Evolutionary conservation across 768 basidiomycete genomes (phyloP).

Genomic region (Imleria badia): DNA sequence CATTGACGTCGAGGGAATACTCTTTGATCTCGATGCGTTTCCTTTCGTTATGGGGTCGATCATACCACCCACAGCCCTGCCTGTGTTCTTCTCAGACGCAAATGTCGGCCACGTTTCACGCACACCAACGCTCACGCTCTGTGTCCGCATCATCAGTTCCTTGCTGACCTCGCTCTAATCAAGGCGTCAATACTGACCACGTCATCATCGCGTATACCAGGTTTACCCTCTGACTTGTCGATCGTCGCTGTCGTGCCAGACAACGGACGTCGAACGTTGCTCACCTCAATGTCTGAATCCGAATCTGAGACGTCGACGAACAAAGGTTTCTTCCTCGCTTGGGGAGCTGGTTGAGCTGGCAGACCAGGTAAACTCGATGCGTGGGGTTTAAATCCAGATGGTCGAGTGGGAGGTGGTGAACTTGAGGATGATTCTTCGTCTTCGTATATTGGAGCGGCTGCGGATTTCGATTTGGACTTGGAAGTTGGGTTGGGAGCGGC

Average conservation of each 20-base stretch:
- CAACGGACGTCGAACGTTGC: conserved; percentile 2
- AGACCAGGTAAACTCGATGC: background rate
- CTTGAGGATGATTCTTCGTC: conserved; percentile 12
- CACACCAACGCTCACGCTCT: conserved; percentile 8
- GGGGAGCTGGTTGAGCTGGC: background rate
- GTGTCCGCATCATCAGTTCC: background rate
- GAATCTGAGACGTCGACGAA: conserved; percentile 27
- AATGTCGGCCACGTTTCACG: background rate
- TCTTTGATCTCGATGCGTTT: background rate
- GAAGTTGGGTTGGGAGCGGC: background rate
- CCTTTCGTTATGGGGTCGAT: conserved; percentile 9
- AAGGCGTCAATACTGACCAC: conserved; percentile 7
- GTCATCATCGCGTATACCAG: background rate
- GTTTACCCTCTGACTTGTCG: background rate
- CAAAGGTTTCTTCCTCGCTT: conserved; percentile 11
- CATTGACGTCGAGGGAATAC: background rate
- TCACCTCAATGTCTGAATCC: conserved; percentile 22
- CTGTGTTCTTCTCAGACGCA: background rate
- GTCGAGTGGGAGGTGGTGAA: background rate
- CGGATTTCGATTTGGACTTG: background rate
- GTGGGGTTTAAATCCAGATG: background rate
- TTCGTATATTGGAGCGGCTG: conserved; percentile 3
- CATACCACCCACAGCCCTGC: background rate
- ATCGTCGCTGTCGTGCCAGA: background rate
- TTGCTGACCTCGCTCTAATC: background rate